Evolutionary conservation across 257 asterid genomes (phyloP), one percentile per base, ranked within the genome.

Genomic region (Solanum clarkiae): DNA sequence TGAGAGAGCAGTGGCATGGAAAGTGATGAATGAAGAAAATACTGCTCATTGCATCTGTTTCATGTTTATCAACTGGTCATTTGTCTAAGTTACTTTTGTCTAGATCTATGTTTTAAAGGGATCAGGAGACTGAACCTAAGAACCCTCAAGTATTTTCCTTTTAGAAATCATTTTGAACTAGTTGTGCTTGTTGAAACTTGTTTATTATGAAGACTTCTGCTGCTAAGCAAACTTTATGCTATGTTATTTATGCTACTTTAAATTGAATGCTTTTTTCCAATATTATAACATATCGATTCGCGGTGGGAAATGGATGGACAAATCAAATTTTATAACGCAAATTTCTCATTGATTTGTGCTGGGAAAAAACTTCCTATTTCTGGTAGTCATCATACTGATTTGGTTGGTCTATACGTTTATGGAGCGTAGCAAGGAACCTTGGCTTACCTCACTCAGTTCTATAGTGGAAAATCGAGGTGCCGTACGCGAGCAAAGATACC

Each of bases 1-100:
- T 29, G 98, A 96, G 90, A 89, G 98, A 81, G 97, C 98, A 29
- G 95, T 95, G 22, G 98, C 99, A 0, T 96, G 99, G 99, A 96
- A 96, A 89, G 99, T 93, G 55, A 84, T 93, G 93, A 91, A 94
- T 10, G 97, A 94, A 69, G 96, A 93, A 17, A 95, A 92, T 9
- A 65, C 40, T 29, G 91, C 94, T 53, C 96, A 94, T 42, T 93
- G 97, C 89, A 90, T 95, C 87, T 95, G 97, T 91, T 93, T 95
- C 75, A 90, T 92, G 92, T 95, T 95, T 80, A 87, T 95, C 44
- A 95, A 95, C 69, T 95, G 98, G 98, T 95, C 98, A 42, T 95
- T 95, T 81, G 97, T 95, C 80, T 95, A 82, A 91, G 55, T 66
- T 75, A 49, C 60, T 8, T 49, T 49, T 77, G 45, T 16, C 10